phyloP scores from a whole-genome alignment of 345 rosid species.

The Heritiera fomes region DNA sequence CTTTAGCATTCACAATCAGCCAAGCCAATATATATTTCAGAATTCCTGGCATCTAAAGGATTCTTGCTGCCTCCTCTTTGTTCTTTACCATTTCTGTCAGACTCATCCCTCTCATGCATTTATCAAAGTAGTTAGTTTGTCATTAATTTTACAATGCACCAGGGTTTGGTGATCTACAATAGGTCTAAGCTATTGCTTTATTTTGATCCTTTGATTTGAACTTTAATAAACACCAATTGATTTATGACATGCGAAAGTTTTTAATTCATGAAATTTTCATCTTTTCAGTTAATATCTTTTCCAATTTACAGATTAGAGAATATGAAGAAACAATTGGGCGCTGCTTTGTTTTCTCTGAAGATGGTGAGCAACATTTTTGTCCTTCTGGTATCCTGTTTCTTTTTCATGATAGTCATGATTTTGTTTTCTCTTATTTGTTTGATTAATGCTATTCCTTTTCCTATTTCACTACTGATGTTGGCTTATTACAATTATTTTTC shows the following conservation, averaged over 20 bases:
- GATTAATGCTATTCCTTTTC: too few species aligned
- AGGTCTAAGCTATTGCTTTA: too few species aligned
- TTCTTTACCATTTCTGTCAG: not conserved
- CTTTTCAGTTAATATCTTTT: not conserved
- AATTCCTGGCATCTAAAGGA: not conserved
- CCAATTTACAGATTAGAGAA: constrained; percentile 48
- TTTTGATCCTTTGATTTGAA: not conserved
- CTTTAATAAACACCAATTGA: not conserved
- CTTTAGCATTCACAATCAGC: not conserved
- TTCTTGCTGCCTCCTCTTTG: not conserved
- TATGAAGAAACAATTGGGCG: constrained; percentile 17
- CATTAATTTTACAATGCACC: not conserved
- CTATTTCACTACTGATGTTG: too few species aligned
- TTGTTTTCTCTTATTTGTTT: too few species aligned
- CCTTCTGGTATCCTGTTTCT: too few species aligned
- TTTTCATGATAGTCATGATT: too few species aligned
- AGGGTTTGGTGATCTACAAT: not conserved
- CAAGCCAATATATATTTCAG: not conserved
- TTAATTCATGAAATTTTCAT: not conserved
- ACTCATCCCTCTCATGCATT: too few species aligned
- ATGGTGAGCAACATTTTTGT: too few species aligned
- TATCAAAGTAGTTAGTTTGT: too few species aligned
- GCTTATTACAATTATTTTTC: too few species aligned
- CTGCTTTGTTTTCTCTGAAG: too few species aligned
- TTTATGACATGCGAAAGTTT: not conserved